Base-by-base conservation (phyloP, 768 basidiomycete genomes). In the Leccinum fibrillosum region DNA sequence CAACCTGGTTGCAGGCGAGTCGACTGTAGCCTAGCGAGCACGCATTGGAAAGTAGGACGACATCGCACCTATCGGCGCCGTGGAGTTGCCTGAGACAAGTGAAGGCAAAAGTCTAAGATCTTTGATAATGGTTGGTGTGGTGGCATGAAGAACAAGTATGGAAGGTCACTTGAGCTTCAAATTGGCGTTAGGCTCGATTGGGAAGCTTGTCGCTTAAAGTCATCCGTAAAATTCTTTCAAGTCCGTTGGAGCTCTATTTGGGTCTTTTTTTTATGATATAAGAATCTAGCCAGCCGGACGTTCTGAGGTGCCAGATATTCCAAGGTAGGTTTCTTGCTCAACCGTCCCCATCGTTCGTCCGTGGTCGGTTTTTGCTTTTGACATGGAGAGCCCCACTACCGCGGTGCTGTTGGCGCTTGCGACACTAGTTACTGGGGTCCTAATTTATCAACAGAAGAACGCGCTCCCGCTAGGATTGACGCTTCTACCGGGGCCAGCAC, bases 401-500 rank as follows among this genome's bases (percentile, higher is more conserved):
- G 26, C 8, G 26, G 28, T 25, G 28, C 30, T 56, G 5, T 44
- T 19, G 49, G 30, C 10, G 5, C 23, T 57, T 32, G n/a, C 23
- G n/a, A 44, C 42, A 19, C 5, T 17, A 2, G 21, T 52, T 2
- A 21, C 52, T 7, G 50, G 50, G 4, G 21, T 45, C 9, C 21
- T 52, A 17, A 15, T 21, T 26, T 52, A 52, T 28, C 37, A 6
- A 19, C 50, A 23, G 11, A 25, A 32, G 49, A 52, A 45, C n/a
- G 17, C 44, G 5, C 21, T 39, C 1, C 10, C 19, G 5, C 49
- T 26, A 10, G 49, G 44, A 2, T 37, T 52, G 15, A 52, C 45
- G 19, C 55, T 56, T 17, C 62, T 59, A 19, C 64, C 64, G 2
- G 64, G 64, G 5, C 64, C 64, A 4, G 12, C n/a, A 28, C 32